Evolutionary conservation across 768 basidiomycete genomes (phyloP).

Genomic region (Rhodotorula taiwanensis): DNA sequence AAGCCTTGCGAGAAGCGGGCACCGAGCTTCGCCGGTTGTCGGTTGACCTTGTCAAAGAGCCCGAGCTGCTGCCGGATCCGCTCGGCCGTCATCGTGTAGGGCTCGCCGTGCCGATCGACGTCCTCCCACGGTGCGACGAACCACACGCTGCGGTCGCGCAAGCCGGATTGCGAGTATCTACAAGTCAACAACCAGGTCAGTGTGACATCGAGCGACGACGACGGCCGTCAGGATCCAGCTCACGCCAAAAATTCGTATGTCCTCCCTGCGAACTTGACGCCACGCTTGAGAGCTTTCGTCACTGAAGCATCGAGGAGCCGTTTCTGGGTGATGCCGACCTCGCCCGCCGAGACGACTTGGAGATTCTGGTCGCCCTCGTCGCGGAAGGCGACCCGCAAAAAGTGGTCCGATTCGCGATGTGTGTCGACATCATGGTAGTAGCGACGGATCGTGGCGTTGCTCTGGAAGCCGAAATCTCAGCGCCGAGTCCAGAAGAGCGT

Average conservation of each 20-base stretch:
- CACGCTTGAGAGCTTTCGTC: not conserved
- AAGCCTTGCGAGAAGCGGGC: slow-evolving; percentile 15
- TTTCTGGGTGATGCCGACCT: not conserved
- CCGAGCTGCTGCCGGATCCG: slow-evolving; percentile 8
- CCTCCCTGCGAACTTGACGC: slow-evolving; percentile 12
- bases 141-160: slow-evolving; percentile 4
- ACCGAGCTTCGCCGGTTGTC: slow-evolving; percentile 19
- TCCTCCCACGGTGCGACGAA: slow-evolving; percentile 13
- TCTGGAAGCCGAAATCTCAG: not conserved
- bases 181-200: not conserved
- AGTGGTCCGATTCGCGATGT: not conserved
- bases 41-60: slow-evolving; percentile 7
- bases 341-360: not conserved
- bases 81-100: not conserved
- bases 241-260: slow-evolving; percentile 23
- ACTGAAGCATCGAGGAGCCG: slow-evolving; percentile 6
- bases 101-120: not conserved
- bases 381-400: slow-evolving; percentile 26
- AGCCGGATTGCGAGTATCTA: slow-evolving; percentile 26
- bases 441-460: slow-evolving; percentile 16
- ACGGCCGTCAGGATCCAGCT: not conserved
- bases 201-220: not conserved
- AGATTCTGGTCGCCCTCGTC: slow-evolving; percentile 19
- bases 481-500: not conserved
- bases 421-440: slow-evolving; percentile 3